Base-by-base conservation (phyloP, 176 grass and related monocot genomes). In the Ensete glaucum region DNA sequence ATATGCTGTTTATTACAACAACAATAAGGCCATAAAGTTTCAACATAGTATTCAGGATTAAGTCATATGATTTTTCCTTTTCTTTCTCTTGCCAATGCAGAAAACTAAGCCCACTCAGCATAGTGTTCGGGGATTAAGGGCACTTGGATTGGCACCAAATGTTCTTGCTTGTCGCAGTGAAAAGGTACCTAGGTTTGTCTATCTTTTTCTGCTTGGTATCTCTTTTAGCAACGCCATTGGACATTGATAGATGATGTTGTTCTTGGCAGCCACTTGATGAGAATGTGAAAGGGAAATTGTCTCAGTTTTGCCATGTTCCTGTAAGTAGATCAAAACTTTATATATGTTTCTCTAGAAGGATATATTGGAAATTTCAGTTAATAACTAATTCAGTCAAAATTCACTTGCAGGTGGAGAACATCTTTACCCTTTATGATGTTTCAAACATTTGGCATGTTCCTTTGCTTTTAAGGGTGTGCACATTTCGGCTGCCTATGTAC, bases 61-160 rank as follows among this genome's bases (percentile, higher is more conserved):
- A 6, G 34, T 43, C 34, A 43, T 43, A 43, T 5, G 34, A 43
- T 4, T 19, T n/a, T 83, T 19, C 62, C 2, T 43, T 82, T 50
- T 12, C 24, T 57, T 48, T 26, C 67, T 3, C 55, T 85, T 62
- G 52, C 54, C 24, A 22, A 64, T 70, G 53, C 62, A 87, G 85
- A 87, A 87, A 80, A 83, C 85, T 76, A 87, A 87, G 72, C 85
- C 85, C 15, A 87, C 85, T 9, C 85, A 87, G 25, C 85, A 87
- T 80, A 87, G 85, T 80, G 81, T 87, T 54, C 76, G 79, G 54
- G 77, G 81, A 76, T 58, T 87, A 26, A 80, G 85, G 57, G 85
- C 72, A 60, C 76, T 87, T 59, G 85, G 85, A 62, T 56, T 87
- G 43, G 80, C 64, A 54, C 85, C 85, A 76, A 75, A 67, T 80